Base-by-base conservation (phyloP, 805 yeast species). In the Saturnispora quitensis region DNA sequence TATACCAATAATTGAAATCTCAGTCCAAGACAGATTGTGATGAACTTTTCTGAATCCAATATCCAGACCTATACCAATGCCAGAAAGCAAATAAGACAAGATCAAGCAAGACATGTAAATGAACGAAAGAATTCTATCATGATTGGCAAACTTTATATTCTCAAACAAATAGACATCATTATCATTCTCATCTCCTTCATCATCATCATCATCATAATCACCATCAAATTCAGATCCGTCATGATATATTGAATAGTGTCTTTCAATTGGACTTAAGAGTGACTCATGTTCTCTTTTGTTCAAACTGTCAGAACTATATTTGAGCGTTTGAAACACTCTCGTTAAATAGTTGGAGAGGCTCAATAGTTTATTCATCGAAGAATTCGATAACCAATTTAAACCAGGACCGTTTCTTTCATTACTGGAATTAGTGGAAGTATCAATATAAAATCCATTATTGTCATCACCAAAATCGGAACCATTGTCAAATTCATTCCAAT, bases 401-500 rank as follows among this genome's bases (percentile, higher is more conserved):
- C 55, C 55, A 15, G 50, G 42, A 7, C 53, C 51, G 43, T 48
- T 43, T 27, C 22, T 47, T 13, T 47, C 40, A 5, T 9, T 48
- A 17, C 22, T 18, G 13, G 25, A 17, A 38, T 18, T 38, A 17
- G 24, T 38, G 13, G 42, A 18, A 1, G 70, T 73, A 36, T 71
- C 68, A n/a, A 69, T 63, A 36, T 73, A 70, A 48, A 69, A 66
- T 5, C 70, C 71, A 6, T 59, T 68, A 34, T 63, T 70, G 33
- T 69, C 72, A 27, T 51, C 54, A 52, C 69, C 79, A 43, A 67
- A 77, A 53, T 80, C 86, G 0, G 82, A 79, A 0, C 76, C 77
- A 58, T 81, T 72, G 58, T 81, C 86, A 60, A 81, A 81, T 65
- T 81, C 86, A 59, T 81, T 81, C 86, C 86, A 81, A 62, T 81